A percentile compares a stretch with the other conserved stretches of the same genome.
Conservation (phyloP, 176 grass and related monocot genomes). For the Lolium multiflorum region DNA sequence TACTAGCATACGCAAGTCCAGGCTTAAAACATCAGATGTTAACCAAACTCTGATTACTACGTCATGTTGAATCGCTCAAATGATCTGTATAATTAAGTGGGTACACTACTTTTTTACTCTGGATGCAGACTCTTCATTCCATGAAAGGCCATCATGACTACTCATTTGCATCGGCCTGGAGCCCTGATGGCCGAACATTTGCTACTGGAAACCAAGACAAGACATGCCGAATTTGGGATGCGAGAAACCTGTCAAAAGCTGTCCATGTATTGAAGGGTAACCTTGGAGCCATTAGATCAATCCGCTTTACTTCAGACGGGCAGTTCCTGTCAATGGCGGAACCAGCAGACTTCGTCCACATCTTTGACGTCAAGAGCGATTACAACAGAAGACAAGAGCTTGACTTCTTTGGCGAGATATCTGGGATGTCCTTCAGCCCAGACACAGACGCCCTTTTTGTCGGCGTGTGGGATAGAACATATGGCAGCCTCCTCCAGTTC, state of each 20-base stretch:
- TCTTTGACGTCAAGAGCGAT: constrained; percentile 73
- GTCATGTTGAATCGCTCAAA: constrained; percentile 31
- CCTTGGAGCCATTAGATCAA: constrained; percentile 87
- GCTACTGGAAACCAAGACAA: constrained; percentile 99
- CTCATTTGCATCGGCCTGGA: constrained; percentile 96
- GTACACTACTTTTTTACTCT: constrained; percentile 36
- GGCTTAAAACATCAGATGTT: constrained; percentile 11
- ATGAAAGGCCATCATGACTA: constrained; percentile 84
- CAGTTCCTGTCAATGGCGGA: constrained; percentile 95
- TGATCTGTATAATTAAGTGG: constrained; percentile 17
- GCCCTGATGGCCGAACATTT: constrained; percentile 83
- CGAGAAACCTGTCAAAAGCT: constrained; percentile 79
- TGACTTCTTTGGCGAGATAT: constrained; percentile 98
- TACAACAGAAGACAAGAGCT: constrained; percentile 84
- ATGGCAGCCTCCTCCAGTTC: constrained; percentile 91
- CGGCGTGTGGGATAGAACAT: constrained; percentile 91
- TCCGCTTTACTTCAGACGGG: constrained; percentile 87
- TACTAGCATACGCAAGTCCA: constrained; percentile 10
- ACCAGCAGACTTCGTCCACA: constrained; percentile 92
- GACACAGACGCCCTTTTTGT: constrained; percentile 85
- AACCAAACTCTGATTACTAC: constrained; percentile 24
- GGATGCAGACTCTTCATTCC: constrained; percentile 66
- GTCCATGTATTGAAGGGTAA: constrained; percentile 80
- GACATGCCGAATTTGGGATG: constrained; percentile 95
- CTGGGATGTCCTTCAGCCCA: constrained; percentile 80